Percentiles rank a stretch among this genome's conserved stretches.
Conservation (phyloP, 192 early-diverging fungal species). For the Gaertneriomyces sp. region DNA sequence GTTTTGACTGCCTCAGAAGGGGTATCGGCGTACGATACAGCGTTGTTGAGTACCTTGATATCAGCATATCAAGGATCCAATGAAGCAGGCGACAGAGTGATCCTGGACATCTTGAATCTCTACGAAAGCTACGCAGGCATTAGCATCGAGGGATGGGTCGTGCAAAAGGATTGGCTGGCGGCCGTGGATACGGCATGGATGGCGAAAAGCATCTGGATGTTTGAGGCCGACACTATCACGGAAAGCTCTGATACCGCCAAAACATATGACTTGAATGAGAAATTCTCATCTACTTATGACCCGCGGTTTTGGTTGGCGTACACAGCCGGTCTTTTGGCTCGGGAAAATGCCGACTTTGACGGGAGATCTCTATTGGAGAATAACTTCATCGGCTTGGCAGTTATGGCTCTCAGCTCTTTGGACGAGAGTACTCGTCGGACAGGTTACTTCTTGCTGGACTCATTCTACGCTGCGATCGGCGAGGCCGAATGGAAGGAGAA, state of each 20-base stretch:
- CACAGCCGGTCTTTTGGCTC: slow-evolving; percentile 50
- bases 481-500: slow-evolving; percentile 55
- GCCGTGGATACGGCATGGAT: slow-evolving; percentile 62
- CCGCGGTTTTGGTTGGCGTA: slow-evolving; percentile 69
- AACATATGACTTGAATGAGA: background rate
- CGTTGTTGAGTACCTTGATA: slow-evolving; percentile 45
- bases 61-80: slow-evolving; percentile 60
- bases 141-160: slow-evolving; percentile 56
- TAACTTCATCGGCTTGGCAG: slow-evolving; percentile 64
- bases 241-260: slow-evolving; percentile 11
- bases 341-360: slow-evolving; percentile 51
- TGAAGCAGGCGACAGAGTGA: slow-evolving; percentile 45
- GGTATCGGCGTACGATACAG: slow-evolving; percentile 43
- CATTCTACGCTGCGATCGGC: slow-evolving; percentile 55
- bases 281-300: slow-evolving; percentile 54
- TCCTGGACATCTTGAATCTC: slow-evolving; percentile 51
- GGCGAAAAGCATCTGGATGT: slow-evolving; percentile 36
- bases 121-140: slow-evolving; percentile 56
- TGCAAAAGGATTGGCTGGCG: slow-evolving; percentile 6
- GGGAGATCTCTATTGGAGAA: slow-evolving; percentile 60
- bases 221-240: too few species aligned
- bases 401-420: slow-evolving; percentile 60
- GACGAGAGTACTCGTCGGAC: slow-evolving; percentile 53
- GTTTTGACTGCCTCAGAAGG: slow-evolving; percentile 51
- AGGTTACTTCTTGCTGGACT: slow-evolving; percentile 65